These are phyloP conservation scores for Puccinia horiana DNA, from an alignment of 1,284 basidiomycete species.

Conservation along the genomic window DNA sequence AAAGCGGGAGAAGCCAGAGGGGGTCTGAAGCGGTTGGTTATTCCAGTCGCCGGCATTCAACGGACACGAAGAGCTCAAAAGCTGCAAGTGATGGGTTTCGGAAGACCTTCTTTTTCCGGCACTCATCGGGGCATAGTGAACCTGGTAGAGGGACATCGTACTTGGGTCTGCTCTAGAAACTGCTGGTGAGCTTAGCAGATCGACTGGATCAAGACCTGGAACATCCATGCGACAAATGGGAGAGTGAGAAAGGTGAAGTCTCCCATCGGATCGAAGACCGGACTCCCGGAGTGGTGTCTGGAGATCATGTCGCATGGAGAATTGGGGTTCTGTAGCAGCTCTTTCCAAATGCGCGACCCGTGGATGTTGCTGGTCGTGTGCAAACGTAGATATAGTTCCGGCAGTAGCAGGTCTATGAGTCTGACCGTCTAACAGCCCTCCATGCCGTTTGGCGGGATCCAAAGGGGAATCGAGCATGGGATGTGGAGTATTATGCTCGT, in stretches of 20 bases:
- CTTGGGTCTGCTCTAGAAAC: background rate
- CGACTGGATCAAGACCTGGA: slow-evolving; percentile 24
- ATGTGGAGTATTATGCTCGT: background rate
- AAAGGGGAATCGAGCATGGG: background rate
- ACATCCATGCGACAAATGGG: slow-evolving; percentile 25
- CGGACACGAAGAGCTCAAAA: background rate
- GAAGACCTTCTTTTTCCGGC: slow-evolving; percentile 14
- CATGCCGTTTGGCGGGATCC: background rate
- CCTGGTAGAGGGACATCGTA: slow-evolving; percentile 12
- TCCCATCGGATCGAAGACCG: slow-evolving; percentile 5
- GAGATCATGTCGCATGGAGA: background rate
- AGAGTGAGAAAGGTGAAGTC: slow-evolving; percentile 25
- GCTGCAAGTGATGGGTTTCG: background rate
- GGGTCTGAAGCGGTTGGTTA: slow-evolving; percentile 22
- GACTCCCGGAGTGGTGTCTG: slow-evolving; percentile 30
- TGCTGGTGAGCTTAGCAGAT: slow-evolving; percentile 32
- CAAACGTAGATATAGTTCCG: background rate
- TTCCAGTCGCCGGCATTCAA: slow-evolving; percentile 9
- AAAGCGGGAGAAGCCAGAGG: slow-evolving; percentile 26
- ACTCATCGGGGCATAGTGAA: slow-evolving; percentile 34
- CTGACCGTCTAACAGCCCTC: background rate
- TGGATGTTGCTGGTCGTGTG: background rate
- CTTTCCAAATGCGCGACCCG: background rate
- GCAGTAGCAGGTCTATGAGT: slow-evolving; percentile 23
- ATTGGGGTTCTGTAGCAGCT: slow-evolving; percentile 35